These are phyloP conservation scores for Cyphellophora europaea DNA, from an alignment of 2,329 filamentous ascomycete genomes.

Conservation along the genomic window DNA sequence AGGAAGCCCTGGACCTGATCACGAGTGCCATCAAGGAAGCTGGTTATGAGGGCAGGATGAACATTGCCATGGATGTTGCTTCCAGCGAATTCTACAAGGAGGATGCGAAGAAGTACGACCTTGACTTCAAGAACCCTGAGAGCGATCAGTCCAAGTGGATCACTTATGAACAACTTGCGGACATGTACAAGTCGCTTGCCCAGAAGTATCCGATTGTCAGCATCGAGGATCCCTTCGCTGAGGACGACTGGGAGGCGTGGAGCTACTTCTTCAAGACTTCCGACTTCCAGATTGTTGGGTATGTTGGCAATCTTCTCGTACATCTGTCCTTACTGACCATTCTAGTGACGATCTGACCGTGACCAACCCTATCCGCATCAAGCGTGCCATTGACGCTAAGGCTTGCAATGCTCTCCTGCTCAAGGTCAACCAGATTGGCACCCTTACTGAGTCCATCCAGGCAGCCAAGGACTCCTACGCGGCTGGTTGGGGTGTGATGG, in stretches of 20 bases:
- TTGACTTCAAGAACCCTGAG: constrained; percentile 99
- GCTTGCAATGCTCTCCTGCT: constrained; percentile 95
- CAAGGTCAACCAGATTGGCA: constrained; percentile 99
- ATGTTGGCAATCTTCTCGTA: too few relatives aligned
- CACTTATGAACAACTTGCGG: constrained; percentile 94
- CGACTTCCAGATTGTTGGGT: constrained; percentile 89
- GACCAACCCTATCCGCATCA: constrained; percentile 97
- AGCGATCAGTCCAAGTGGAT: constrained; percentile 95
- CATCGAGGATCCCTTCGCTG: constrained; percentile 98
- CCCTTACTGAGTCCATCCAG: constrained; percentile 96
- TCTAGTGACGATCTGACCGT: constrained; percentile 93
- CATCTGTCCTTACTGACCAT: too few relatives aligned
- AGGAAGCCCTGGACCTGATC: constrained; percentile 96
- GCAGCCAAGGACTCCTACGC: constrained; percentile 97
- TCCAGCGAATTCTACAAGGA: constrained; percentile 99
- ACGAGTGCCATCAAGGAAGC: constrained; percentile 87
- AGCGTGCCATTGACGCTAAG: constrained; percentile 99
- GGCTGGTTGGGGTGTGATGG: constrained; percentile 97
- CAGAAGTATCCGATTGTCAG: constrained; percentile 97
- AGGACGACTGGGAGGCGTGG: constrained; percentile 99
- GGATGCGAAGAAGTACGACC: constrained; percentile 97
- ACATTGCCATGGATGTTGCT: constrained; percentile 98
- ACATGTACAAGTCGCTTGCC: constrained; percentile 75
- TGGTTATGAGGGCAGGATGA: constrained; percentile 90
- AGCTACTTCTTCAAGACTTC: constrained; percentile 99